phyloP scores from a whole-genome alignment of 2,329 filamentous ascomycete genomes.

The Penicillium sp. region DNA sequence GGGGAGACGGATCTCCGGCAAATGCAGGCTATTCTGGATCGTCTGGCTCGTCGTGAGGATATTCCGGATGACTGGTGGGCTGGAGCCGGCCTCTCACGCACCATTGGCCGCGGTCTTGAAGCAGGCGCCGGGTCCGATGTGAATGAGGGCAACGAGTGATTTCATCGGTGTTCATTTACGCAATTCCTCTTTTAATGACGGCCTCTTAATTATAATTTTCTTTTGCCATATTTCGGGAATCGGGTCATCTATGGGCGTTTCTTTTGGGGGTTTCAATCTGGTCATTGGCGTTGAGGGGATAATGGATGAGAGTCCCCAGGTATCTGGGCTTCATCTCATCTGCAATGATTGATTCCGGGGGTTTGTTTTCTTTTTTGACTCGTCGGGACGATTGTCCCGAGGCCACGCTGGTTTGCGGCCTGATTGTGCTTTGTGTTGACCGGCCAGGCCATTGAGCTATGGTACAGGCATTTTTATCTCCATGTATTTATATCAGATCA shows the following conservation, averaged over 20 bases:
- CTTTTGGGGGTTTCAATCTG: neutral
- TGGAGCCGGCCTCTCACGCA: constrained; percentile 66
- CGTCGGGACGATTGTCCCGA: neutral
- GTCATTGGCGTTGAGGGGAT: neutral
- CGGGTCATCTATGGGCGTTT: neutral
- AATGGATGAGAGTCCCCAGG: neutral
- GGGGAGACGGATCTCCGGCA: constrained; percentile 54
- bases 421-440: constrained; percentile 1
- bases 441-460: neutral
- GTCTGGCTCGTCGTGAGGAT: constrained; percentile 69
- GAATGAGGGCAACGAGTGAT: constrained; percentile 17
- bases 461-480: neutral
- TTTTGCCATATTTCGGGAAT: constrained; percentile 2
- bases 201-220: neutral
- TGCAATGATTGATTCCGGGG: neutral
- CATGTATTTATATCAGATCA: constrained; percentile 14
- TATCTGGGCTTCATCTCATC: neutral
- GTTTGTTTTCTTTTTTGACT: neutral
- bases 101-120: constrained; percentile 37
- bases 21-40: constrained; percentile 72
- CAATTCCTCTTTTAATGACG: constrained; percentile 1
- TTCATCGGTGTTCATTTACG: neutral
- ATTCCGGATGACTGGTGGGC: constrained; percentile 85
- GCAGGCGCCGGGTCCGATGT: constrained; percentile 27
- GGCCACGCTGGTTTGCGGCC: constrained; percentile 10